A percentile compares a stretch with the other conserved stretches of the same genome.
Evolutionary conservation across 2,329 filamentous ascomycete species (phyloP).

Genomic region (Camptophora hylomeconis): DNA sequence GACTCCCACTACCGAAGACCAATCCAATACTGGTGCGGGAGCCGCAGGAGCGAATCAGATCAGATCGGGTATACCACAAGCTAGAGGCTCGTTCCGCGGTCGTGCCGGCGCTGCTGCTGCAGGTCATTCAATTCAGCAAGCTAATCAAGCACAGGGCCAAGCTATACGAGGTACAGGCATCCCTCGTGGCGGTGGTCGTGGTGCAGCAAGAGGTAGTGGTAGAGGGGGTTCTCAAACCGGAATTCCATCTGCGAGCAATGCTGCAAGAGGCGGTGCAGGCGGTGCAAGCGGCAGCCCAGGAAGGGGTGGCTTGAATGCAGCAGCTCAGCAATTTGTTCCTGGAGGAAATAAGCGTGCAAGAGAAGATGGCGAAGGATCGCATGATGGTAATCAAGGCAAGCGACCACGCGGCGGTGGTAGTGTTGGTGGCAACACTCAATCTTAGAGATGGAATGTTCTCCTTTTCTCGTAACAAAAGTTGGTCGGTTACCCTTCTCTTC

Average conservation of each 20-base stretch:
- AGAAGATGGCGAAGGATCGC: constrained; percentile 30
- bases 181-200: constrained; percentile 30
- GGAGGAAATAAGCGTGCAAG: constrained; percentile 43
- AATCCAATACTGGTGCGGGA: constrained; percentile 7
- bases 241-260: constrained; percentile 19
- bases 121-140: constrained; percentile 6
- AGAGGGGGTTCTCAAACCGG: constrained; percentile 23
- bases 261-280: constrained; percentile 22
- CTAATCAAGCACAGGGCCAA: constrained; percentile 6
- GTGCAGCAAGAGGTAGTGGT: constrained; percentile 25
- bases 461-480: no score
- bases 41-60: constrained; percentile 11
- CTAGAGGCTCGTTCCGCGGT: no score
- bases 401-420: constrained; percentile 13
- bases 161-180: constrained; percentile 25
- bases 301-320: constrained; percentile 34
- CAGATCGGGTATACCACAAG: constrained; percentile 10
- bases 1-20: constrained; percentile 7
- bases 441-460: no score
- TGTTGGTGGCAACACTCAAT: no score
- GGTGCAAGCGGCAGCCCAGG: constrained; percentile 12
- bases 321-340: constrained; percentile 42
- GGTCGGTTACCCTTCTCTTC: no score
- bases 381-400: constrained; percentile 12
- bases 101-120: constrained; percentile 1